Conservation (phyloP, 176 grass and related monocot genomes). For the barley (Hordeum vulgare) region DNA sequence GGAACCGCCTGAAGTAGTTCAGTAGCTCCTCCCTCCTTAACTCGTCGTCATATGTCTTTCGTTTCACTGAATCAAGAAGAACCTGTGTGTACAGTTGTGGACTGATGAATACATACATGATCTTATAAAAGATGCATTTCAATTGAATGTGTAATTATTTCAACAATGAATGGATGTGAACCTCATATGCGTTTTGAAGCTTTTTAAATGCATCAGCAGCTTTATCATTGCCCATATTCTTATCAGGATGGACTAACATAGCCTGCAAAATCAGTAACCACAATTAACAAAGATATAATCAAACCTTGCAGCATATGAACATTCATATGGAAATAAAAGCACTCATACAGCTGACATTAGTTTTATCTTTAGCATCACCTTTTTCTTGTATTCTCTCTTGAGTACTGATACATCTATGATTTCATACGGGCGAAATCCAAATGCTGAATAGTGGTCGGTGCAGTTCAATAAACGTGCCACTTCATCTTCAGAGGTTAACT, state of each 20-base stretch:
- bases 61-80: slow-evolving; percentile 97
- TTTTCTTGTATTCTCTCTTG: slow-evolving; percentile 99
- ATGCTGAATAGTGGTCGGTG: slow-evolving; percentile 88
- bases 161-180: slow-evolving; percentile 27
- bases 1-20: slow-evolving; percentile 85
- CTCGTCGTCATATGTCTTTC: slow-evolving; percentile 96
- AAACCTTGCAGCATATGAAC: slow-evolving; percentile 7
- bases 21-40: slow-evolving; percentile 86
- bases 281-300: slow-evolving; percentile 5
- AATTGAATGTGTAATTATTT: background rate
- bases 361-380: slow-evolving; percentile 52
- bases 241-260: slow-evolving; percentile 99
- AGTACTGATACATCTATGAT: slow-evolving; percentile 73
- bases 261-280: slow-evolving; percentile 68
- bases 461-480: slow-evolving; percentile 80
- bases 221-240: slow-evolving; percentile 99
- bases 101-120: slow-evolving; percentile 25
- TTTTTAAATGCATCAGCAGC: slow-evolving; percentile 99
- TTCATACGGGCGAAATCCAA: slow-evolving; percentile 72
- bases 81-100: slow-evolving; percentile 51
- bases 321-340: background rate
- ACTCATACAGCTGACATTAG: slow-evolving; percentile 1
- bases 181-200: slow-evolving; percentile 99
- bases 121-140: background rate
- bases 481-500: slow-evolving; percentile 85